Evolutionary conservation across 768 basidiomycete genomes (phyloP).

Genomic region (Harrya chromipes): DNA sequence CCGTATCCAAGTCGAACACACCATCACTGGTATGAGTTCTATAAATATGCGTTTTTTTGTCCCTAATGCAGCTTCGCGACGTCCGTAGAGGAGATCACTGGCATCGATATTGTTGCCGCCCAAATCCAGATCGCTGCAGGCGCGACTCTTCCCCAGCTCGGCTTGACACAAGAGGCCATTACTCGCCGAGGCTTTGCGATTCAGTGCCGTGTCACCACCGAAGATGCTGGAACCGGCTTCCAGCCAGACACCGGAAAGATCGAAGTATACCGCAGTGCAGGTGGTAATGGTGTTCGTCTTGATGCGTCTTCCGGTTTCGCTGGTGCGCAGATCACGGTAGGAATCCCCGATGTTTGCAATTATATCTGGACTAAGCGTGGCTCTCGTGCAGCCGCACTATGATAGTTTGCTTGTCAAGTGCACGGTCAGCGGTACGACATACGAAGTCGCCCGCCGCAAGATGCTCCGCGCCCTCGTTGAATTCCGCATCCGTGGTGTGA

Average conservation of each 20-base stretch:
- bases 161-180: constrained; percentile 93
- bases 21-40: constrained; percentile 77
- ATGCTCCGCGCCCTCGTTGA: constrained; percentile 99
- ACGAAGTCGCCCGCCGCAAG: constrained; percentile 97
- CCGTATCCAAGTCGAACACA: constrained; percentile 99
- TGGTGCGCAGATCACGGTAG: constrained; percentile 95
- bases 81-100: constrained; percentile 92
- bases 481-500: constrained; percentile 99
- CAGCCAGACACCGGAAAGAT: constrained; percentile 99
- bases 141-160: constrained; percentile 91
- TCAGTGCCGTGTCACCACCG: constrained; percentile 97
- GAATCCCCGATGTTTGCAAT: constrained; percentile 20
- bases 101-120: constrained; percentile 98
- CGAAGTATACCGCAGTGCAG: constrained; percentile 97
- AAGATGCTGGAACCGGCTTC: constrained; percentile 89
- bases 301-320: constrained; percentile 98
- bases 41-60: neutral
- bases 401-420: constrained; percentile 98
- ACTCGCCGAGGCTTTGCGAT: constrained; percentile 96
- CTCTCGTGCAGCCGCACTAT: constrained; percentile 76
- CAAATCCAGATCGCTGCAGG: constrained; percentile 99
- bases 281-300: constrained; percentile 96
- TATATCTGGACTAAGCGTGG: constrained; percentile 3
- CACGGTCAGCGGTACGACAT: constrained; percentile 93
- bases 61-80: neutral